Evolutionary conservation across 345 rosid genomes (phyloP).

Genomic region (Gossypium herbaceum): DNA sequence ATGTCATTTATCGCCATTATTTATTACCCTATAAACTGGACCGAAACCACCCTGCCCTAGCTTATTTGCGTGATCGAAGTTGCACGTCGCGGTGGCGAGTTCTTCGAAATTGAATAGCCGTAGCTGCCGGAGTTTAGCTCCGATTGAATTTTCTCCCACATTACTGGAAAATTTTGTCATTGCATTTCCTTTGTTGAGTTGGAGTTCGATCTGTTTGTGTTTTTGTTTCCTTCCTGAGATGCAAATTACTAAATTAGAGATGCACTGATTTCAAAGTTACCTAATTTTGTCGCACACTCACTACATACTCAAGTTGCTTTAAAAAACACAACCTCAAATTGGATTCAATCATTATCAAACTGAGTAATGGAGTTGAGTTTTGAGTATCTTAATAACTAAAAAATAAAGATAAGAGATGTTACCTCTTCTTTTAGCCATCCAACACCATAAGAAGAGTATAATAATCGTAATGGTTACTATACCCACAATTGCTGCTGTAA

Average conservation of each 20-base stretch:
- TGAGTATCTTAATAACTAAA: no score
- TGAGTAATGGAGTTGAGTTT: no score
- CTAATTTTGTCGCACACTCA: no score
- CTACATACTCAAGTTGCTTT: no score
- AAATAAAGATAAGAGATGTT: no score
- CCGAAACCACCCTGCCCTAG: not conserved
- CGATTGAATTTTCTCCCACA: not conserved
- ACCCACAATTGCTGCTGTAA: no score
- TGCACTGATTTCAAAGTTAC: no score
- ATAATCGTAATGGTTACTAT: no score
- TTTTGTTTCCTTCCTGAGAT: not conserved
- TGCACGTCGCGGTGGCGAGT: constrained; percentile 25
- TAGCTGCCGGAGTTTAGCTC: not conserved
- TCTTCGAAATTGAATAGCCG: not conserved
- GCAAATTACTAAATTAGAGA: not conserved
- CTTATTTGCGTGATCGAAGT: constrained; percentile 15
- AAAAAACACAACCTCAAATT: no score
- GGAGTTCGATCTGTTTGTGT: not conserved
- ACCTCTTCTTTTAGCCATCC: no score
- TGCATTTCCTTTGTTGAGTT: not conserved
- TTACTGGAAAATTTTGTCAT: not conserved
- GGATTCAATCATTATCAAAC: no score
- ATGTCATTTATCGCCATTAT: not conserved
- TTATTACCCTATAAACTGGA: constrained; percentile 26
- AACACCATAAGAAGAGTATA: no score